Evolutionary conservation across 2,329 filamentous ascomycete genomes (phyloP).

Genomic region (Fusarium burgessii): DNA sequence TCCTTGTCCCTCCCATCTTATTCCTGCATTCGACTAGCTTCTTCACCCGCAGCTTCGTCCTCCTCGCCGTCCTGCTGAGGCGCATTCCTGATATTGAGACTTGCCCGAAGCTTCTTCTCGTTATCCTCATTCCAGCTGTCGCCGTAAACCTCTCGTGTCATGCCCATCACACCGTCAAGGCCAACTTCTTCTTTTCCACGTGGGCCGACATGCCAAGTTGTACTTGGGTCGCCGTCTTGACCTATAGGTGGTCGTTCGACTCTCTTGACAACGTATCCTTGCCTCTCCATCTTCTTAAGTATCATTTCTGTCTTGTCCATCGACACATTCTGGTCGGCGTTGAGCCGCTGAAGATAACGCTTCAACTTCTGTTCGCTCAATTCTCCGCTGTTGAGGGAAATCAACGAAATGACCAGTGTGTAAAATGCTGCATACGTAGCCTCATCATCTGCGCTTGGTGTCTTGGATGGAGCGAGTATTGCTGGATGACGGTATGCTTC

Average conservation of each 20-base stretch:
- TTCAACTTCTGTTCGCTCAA: conserved; percentile 83
- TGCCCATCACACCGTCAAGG: conserved; percentile 76
- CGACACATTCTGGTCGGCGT: conserved; percentile 80
- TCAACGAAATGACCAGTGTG: conserved; percentile 81
- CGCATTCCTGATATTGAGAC: conserved; percentile 64
- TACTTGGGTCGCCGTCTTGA: conserved; percentile 76
- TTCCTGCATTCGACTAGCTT: conserved; percentile 26
- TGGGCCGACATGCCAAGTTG: conserved; percentile 87
- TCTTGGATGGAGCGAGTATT: conserved; percentile 76
- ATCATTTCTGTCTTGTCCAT: conserved; percentile 80
- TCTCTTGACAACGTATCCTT: conserved; percentile 84
- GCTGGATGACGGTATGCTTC: conserved; percentile 71
- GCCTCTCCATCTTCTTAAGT: conserved; percentile 79
- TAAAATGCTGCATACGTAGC: conserved; percentile 86
- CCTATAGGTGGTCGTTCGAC: conserved; percentile 69
- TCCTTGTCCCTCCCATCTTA: conserved; percentile 3
- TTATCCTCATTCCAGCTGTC: conserved; percentile 63
- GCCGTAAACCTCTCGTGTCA: conserved; percentile 74
- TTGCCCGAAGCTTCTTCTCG: conserved; percentile 70
- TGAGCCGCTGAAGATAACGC: conserved; percentile 78
- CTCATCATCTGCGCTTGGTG: conserved; percentile 75
- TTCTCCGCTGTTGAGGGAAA: conserved; percentile 78
- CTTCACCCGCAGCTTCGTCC: conserved; percentile 36
- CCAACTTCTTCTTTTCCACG: conserved; percentile 88
- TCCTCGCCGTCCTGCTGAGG: conserved; percentile 41